phyloP scores from a whole-genome alignment of 2,329 filamentous ascomycete genomes.

The Penicillium sp. region DNA sequence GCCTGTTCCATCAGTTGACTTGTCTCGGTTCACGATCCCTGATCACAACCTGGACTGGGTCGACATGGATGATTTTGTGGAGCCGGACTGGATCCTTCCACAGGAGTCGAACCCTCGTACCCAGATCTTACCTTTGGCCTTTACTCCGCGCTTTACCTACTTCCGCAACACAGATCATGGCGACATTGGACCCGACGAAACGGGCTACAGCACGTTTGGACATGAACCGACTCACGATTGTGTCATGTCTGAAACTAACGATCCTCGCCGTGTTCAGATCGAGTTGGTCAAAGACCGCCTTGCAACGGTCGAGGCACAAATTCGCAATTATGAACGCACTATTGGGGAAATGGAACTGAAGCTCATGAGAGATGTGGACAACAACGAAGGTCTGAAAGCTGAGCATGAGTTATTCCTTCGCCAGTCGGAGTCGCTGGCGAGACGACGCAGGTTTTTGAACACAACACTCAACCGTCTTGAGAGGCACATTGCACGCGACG shows the following conservation, averaged over 20 bases:
- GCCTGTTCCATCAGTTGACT: constrained; percentile 52
- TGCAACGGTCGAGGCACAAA: constrained; percentile 72
- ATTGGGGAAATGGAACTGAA: constrained; percentile 72
- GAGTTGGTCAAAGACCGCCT: constrained; percentile 80
- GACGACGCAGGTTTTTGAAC: constrained; percentile 59
- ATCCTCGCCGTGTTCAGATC: constrained; percentile 83
- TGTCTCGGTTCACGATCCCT: constrained; percentile 90
- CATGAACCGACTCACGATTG: constrained; percentile 92
- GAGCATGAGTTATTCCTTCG: constrained; percentile 52
- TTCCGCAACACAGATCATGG: constrained; percentile 94
- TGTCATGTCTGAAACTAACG: constrained; percentile 87
- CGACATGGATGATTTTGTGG: constrained; percentile 99
- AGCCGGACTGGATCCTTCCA: constrained; percentile 92
- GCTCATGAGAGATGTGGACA: constrained; percentile 54
- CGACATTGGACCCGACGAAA: constrained; percentile 68
- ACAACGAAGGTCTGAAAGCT: constrained; percentile 43
- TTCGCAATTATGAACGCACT: constrained; percentile 68
- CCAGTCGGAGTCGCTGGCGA: constrained; percentile 56
- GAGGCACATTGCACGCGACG: constrained; percentile 43
- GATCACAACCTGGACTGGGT: constrained; percentile 97
- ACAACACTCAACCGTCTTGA: constrained; percentile 57
- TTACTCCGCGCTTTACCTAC: constrained; percentile 92
- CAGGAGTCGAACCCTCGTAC: constrained; percentile 88
- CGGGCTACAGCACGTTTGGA: constrained; percentile 84
- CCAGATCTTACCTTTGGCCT: constrained; percentile 88